A percentile compares a stretch with the other conserved stretches of the same genome.
Evolutionary conservation across 192 early-diverging fungal genomes (phyloP).

Genomic region (Mortierella antarctica): DNA sequence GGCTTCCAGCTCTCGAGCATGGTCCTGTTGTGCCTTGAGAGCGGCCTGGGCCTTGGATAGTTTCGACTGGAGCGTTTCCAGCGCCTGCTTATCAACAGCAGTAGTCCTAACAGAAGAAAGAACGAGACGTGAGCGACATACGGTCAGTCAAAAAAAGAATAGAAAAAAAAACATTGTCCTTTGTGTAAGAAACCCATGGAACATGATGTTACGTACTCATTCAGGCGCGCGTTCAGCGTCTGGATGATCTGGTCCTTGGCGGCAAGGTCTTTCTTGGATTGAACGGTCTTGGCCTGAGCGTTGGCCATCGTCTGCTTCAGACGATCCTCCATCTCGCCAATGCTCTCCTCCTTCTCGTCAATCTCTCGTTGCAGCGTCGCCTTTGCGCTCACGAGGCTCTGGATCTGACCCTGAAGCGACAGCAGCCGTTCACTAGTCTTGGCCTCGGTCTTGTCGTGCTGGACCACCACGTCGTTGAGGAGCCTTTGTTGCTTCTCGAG

Average conservation of each 20-base stretch:
- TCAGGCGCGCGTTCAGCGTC: background rate
- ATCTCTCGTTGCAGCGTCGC: background rate
- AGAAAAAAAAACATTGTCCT: background rate
- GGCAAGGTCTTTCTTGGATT: background rate
- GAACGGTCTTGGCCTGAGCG: background rate
- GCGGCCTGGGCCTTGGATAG: no score
- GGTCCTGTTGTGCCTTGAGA: no score
- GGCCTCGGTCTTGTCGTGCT: constrained; percentile 1
- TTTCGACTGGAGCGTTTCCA: no score
- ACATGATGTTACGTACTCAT: background rate
- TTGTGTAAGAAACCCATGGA: background rate
- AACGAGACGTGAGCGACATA: background rate
- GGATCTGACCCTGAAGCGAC: constrained; percentile 3
- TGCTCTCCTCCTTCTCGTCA: background rate
- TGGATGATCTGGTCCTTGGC: constrained; percentile 4
- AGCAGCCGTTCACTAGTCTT: background rate
- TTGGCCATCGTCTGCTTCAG: background rate
- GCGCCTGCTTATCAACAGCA: no score
- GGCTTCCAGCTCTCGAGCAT: no score
- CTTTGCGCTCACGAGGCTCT: constrained; percentile 11
- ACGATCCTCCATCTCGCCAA: constrained; percentile 4
- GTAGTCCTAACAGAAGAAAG: background rate
- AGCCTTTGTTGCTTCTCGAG: constrained; percentile 1
- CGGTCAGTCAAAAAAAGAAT: background rate
- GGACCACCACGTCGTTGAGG: background rate